Percentiles rank a stretch among this genome's conserved stretches.
These are phyloP conservation scores for Erysimum cheiri DNA, from an alignment of 441 rosid species.

Conservation along the genomic window DNA sequence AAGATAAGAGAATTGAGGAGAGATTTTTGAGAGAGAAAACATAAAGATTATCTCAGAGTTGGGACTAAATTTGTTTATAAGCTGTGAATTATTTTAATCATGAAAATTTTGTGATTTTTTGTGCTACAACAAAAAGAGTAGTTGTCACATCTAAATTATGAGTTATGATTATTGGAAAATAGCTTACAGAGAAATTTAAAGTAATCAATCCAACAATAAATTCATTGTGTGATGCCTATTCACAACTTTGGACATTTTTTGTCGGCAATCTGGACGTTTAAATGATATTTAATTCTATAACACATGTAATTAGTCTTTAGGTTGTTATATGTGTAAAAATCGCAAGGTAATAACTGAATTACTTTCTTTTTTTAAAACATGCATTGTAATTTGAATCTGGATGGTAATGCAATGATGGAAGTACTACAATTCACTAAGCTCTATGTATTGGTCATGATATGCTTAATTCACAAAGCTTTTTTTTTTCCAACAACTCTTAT, in stretches of 20 bases:
- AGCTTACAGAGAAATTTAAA: not conserved
- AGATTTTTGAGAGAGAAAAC: not conserved
- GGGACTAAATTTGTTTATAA: slow-evolving; percentile 25
- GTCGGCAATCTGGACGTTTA: slow-evolving; percentile 38
- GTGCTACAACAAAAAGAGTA: slow-evolving; percentile 18
- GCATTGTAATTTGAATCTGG: not conserved
- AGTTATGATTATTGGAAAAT: slow-evolving; percentile 36
- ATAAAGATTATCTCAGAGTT: slow-evolving; percentile 17
- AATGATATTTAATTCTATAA: not conserved
- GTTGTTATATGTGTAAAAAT: not conserved
- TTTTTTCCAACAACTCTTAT: not conserved
- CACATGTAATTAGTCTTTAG: slow-evolving; percentile 2
- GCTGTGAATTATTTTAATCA: slow-evolving; percentile 26
- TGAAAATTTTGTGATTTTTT: slow-evolving; percentile 19
- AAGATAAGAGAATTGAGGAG: slow-evolving; percentile 21
- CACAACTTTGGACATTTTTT: slow-evolving; percentile 33
- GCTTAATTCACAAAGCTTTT: not conserved
- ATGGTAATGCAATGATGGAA: not conserved
- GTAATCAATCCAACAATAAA: slow-evolving; percentile 14
- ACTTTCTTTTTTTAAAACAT: not conserved
- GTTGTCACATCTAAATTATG: slow-evolving; percentile 39
- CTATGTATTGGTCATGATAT: not conserved
- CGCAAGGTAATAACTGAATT: not conserved
- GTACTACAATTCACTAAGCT: not conserved
- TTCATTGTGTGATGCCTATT: slow-evolving; percentile 32